Conservation (phyloP, 768 basidiomycete genomes). For the Pulveroboletus sp. region DNA sequence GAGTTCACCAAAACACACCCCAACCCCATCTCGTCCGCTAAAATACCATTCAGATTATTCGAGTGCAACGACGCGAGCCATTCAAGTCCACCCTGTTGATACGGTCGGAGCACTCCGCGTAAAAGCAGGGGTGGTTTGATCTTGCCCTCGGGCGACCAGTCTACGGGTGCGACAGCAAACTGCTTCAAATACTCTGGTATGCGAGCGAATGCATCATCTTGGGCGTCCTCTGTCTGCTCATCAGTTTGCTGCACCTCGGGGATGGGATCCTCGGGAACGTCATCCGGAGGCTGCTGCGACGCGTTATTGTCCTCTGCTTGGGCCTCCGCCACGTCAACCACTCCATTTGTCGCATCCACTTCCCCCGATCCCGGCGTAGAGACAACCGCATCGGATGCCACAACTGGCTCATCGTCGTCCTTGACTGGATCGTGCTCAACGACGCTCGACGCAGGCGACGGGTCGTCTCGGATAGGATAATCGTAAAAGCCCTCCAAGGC, state of each 20-base stretch:
- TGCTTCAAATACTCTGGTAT: constrained; percentile 59
- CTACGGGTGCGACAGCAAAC: constrained; percentile 69
- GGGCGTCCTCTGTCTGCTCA: constrained; percentile 37
- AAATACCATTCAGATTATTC: constrained; percentile 78
- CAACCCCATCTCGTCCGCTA: constrained; percentile 94
- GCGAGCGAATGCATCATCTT: constrained; percentile 33
- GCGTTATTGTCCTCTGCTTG: neutral
- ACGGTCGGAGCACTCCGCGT: constrained; percentile 86
- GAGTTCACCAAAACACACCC: constrained; percentile 53
- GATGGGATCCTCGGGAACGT: neutral
- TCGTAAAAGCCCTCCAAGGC: constrained; percentile 24
- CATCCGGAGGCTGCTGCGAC: neutral
- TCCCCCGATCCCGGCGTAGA: neutral
- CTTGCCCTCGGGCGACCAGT: constrained; percentile 59
- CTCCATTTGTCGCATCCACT: neutral
- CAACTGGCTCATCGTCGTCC: constrained; percentile 7
- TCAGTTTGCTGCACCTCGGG: constrained; percentile 4
- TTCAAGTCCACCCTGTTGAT: constrained; percentile 90
- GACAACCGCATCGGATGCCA: neutral
- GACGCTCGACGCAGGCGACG: constrained; percentile 30
- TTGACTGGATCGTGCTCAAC: constrained; percentile 21
- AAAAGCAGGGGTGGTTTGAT: constrained; percentile 70
- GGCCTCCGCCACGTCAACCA: neutral
- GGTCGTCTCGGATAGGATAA: constrained; percentile 19
- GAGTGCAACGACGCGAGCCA: constrained; percentile 89